phyloP scores from a whole-genome alignment of 2,329 filamentous ascomycete genomes.

The Diaporthe vaccinii region DNA sequence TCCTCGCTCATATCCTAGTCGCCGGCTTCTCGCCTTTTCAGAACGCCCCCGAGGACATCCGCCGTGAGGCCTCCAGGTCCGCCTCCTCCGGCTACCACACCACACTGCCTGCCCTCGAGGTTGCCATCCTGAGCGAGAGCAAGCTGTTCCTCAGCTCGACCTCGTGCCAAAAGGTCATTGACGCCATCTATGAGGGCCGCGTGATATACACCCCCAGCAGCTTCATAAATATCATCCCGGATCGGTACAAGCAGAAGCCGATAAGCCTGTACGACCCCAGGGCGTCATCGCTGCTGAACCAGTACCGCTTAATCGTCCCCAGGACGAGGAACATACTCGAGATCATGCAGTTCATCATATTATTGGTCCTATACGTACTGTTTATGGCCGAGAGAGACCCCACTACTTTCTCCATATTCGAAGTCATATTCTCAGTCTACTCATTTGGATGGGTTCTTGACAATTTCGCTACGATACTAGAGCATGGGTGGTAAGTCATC shows the following conservation, averaged over 20 bases:
- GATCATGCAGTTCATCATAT: constrained; percentile 77
- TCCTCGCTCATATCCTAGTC: constrained; percentile 84
- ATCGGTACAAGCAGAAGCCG: constrained; percentile 87
- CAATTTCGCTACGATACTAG: constrained; percentile 81
- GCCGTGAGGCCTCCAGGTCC: constrained; percentile 67
- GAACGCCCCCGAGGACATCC: constrained; percentile 79
- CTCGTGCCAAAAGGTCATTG: constrained; percentile 84
- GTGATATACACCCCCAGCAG: constrained; percentile 86
- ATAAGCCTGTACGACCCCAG: constrained; percentile 86
- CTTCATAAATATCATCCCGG: constrained; percentile 86
- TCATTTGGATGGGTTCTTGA: constrained; percentile 84
- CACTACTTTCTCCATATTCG: constrained; percentile 67
- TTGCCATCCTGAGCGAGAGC: constrained; percentile 86
- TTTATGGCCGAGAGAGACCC: constrained; percentile 79
- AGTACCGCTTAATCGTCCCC: constrained; percentile 87
- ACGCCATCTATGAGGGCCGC: constrained; percentile 84
- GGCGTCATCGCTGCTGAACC: constrained; percentile 82
- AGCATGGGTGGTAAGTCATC: constrained; percentile 72
- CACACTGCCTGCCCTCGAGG: constrained; percentile 82
- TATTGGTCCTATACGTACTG: constrained; percentile 77
- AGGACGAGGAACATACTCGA: constrained; percentile 83
- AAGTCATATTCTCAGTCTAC: constrained; percentile 79
- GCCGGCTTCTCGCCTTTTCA: constrained; percentile 90
- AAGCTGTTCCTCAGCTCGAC: constrained; percentile 83
- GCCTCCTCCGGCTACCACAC: constrained; percentile 64